Evolutionary conservation across 352 stramenopile genomes (phyloP), one percentile per base, ranked within the genome.

Genomic region (Globisporangium apiculatum): DNA sequence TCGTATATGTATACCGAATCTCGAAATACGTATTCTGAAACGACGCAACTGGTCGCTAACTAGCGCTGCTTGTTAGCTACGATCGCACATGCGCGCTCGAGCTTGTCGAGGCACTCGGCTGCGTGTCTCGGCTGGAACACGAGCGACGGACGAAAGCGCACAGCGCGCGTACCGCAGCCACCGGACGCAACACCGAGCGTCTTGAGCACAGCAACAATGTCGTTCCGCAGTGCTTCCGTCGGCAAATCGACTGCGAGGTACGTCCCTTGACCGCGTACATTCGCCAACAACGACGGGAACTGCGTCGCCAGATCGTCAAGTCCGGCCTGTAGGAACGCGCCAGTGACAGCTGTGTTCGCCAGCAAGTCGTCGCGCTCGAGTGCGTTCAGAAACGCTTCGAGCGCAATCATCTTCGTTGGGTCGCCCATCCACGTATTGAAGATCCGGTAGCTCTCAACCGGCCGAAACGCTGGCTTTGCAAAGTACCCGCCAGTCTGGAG

Each of bases 181-280:
- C 82, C 84, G 0, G 75, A 78, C 0, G 75, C 72, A 5, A 94
- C 69, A 38, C 82, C 84, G 35, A 79, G 72, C 38, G 53, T 60
- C 63, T 88, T 87, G 51, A 94, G 71, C 41, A 72, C 59, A 24
- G 55, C 58, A 14, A 94, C 64, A 51, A 89, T 86, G 24, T 77
- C 66, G 59, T 94, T 86, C 48, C 84, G 76, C 47, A 79, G 52
- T n/a, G 52, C 62, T 63, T 87, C 69, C 0, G 71, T 81, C 6
- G 84, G 77, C 53, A 91, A 68, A 48, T 94, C 81, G 51, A 94
- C 67, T n/a, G 84, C 84, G 38, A 92, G 61, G 64, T 89, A 94
- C 17, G 84, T 94, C 38, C 84, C 84, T 37, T 87, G 71, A 4
- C 84, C 84, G 53, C 84, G 80, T 46, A 91, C 84, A 37, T 88